These are phyloP conservation scores for Pseudonitzschia multiseries DNA, from an alignment of 108 stramenopile species.

Conservation along the genomic window DNA sequence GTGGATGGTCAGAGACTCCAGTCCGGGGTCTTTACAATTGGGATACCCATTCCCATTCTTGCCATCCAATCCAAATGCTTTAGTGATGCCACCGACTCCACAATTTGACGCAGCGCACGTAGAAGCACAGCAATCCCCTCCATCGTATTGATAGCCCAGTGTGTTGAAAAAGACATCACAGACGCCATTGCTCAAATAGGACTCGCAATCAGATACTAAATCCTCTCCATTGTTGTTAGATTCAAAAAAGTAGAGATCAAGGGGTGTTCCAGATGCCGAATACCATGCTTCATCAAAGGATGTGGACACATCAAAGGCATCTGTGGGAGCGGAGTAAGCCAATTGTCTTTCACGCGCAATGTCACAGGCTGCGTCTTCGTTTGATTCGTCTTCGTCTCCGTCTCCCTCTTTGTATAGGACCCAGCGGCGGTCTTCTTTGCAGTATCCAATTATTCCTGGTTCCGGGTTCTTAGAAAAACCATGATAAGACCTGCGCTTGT, in stretches of 20 bases:
- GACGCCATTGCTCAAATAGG: constrained; percentile 1
- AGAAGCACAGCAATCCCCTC: constrained; percentile 14
- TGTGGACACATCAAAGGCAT: background rate
- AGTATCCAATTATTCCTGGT: background rate
- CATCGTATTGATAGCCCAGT: constrained; percentile 1
- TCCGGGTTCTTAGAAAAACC: background rate
- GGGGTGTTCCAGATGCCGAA: constrained; percentile 4
- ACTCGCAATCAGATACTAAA: background rate
- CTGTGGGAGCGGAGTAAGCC: background rate
- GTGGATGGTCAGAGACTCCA: constrained; percentile 1
- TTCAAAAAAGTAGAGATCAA: constrained; percentile 6
- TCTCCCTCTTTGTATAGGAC: background rate
- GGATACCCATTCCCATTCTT: background rate
- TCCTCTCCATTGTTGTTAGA: background rate
- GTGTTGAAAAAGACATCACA: constrained; percentile 18
- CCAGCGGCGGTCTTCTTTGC: background rate
- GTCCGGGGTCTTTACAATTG: background rate
- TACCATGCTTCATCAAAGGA: background rate
- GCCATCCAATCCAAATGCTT: background rate
- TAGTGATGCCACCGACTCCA: background rate
- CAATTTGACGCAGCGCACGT: background rate
- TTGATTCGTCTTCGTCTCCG: background rate
- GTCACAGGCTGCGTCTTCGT: no score
- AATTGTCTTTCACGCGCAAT: background rate
- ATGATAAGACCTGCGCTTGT: background rate